Percentiles rank a stretch among this genome's conserved stretches.
Conservation (phyloP, 768 basidiomycete genomes). For the Boletus coccyginus region DNA sequence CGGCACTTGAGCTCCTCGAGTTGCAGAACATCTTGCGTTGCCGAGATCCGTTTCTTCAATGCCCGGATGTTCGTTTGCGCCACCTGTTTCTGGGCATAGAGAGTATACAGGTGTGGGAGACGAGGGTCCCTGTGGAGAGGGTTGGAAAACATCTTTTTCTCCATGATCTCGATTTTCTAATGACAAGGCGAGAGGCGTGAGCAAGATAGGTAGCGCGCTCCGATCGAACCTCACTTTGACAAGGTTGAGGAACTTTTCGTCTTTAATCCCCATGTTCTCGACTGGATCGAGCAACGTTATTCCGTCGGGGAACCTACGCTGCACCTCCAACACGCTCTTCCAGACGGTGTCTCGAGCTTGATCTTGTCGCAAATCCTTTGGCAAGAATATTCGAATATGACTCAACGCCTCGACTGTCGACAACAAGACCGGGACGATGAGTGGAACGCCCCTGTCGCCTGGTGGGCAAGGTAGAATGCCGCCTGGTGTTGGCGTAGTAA, state of each 20-base stretch:
- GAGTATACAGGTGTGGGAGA: constrained; percentile 76
- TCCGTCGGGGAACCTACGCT: constrained; percentile 84
- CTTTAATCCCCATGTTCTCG: constrained; percentile 93
- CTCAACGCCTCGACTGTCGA: constrained; percentile 85
- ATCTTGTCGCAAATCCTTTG: constrained; percentile 83
- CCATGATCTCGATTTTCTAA: constrained; percentile 90
- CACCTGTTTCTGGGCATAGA: constrained; percentile 75
- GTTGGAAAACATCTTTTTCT: constrained; percentile 78
- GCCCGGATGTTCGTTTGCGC: constrained; percentile 66
- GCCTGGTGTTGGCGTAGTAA: constrained; percentile 54
- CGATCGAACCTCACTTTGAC: constrained; percentile 57
- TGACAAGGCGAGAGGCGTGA: neutral
- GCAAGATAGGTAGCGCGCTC: neutral
- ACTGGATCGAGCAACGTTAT: constrained; percentile 87
- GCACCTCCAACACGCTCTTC: constrained; percentile 91
- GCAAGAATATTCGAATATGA: constrained; percentile 81
- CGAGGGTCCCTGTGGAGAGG: constrained; percentile 76
- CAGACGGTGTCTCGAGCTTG: constrained; percentile 77
- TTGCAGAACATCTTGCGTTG: constrained; percentile 90
- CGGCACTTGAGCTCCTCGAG: constrained; percentile 95
- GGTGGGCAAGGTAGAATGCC: constrained; percentile 74
- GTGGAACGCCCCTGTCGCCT: constrained; percentile 73
- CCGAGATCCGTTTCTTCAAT: constrained; percentile 82
- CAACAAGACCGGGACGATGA: constrained; percentile 86
- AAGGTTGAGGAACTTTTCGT: constrained; percentile 86